Percentiles rank a stretch among this genome's conserved stretches.
phyloP scores from a whole-genome alignment of 257 asterid genomes.

The Mitragyna speciosa region DNA sequence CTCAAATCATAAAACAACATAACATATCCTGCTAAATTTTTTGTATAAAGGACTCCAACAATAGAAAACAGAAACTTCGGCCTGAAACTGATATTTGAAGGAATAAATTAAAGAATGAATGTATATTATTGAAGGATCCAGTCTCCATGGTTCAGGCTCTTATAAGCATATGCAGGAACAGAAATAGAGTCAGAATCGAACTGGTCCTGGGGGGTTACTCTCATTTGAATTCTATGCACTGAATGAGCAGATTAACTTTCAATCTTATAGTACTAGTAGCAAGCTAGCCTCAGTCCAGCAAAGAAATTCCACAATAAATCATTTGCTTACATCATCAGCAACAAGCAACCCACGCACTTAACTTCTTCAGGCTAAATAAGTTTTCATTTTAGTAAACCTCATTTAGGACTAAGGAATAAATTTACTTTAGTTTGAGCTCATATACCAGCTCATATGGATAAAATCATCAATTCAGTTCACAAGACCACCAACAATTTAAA shows the following conservation, averaged over 20 bases:
- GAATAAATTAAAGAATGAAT: not conserved
- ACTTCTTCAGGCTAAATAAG: not conserved
- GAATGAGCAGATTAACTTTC: not conserved
- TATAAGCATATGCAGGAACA: not conserved
- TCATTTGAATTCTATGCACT: not conserved
- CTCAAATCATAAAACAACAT: not conserved
- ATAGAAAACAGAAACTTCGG: not conserved
- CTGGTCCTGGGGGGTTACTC: not conserved
- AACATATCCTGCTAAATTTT: not conserved
- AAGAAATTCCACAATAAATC: not conserved
- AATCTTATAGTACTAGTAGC: not conserved
- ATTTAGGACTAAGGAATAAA: not conserved
- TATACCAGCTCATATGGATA: not conserved
- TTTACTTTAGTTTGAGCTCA: not conserved
- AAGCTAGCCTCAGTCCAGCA: not conserved
- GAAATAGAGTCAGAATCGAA: not conserved
- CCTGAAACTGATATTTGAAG: not conserved
- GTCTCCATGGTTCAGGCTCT: not conserved
- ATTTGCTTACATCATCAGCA: not conserved
- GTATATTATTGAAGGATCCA: not conserved
- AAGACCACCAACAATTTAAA: not conserved
- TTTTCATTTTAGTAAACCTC: not conserved
- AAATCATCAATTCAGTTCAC: not conserved
- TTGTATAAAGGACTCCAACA: not conserved
- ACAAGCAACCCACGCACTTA: not conserved